Base-by-base conservation (phyloP, 768 basidiomycete genomes). In the Pleurotus pulmonarius region DNA sequence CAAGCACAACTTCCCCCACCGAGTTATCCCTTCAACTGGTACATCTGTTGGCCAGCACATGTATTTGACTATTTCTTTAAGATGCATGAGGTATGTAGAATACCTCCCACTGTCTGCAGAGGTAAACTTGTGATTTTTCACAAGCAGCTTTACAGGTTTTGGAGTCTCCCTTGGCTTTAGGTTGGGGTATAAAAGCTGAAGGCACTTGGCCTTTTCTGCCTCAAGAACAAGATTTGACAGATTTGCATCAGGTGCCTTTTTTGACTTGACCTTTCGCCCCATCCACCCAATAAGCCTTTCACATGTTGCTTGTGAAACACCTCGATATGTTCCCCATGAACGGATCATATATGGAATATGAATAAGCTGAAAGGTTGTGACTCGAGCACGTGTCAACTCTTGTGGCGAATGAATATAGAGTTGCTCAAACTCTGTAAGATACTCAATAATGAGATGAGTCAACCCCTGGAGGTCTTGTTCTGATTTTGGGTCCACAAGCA, bases 341-440 rank as follows among this genome's bases (percentile, higher is more conserved):
- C 57, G 5, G 20, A 73, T 71, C 52, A 72, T 70, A 1, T 52
- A 29, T 39, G 71, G 70, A 25, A 72, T 45, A 48, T 72, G 70
- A 45, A 70, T 65, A 3, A 72, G 60, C 53, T 73, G 71, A 49
- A 73, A 73, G 2, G 71, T 52, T 39, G 67, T 71, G 4, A 73
- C 58, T 9, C 66, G 51, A 8, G 55, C 56, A 11, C 68, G 56
- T 3, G 16, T 44, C 12, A 70, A 65, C 13, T 67, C 66, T 34
- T 63, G 58, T 7, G 67, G 67, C 29, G 69, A 58, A 61, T 48
- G 65, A 58, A 72, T 58, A 57, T 73, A 73, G 1, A 71, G 44
- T 4, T 16, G 29, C 51, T 73, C 63, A 61, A 60, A 72, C 5
- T 58, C 58, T 4, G 13, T 9, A 8, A 73, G 64, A 46, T 71